phyloP scores from a whole-genome alignment of 768 basidiomycete genomes.

The Kwoniella sp. region DNA sequence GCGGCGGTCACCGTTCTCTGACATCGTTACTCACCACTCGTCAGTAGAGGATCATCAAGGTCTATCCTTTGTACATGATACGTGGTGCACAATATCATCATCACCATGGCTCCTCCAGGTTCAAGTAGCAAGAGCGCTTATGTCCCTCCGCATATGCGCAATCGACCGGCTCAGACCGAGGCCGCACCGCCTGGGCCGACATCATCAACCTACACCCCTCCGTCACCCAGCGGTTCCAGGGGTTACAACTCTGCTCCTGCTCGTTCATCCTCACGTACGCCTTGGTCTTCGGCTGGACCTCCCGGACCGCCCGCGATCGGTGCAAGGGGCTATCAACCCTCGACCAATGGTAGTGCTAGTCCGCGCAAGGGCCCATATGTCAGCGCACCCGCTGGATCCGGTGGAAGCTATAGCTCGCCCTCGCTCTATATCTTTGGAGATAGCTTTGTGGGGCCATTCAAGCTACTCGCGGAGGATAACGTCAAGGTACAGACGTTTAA shows the following conservation, averaged over 20 bases:
- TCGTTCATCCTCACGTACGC: slow-evolving; percentile 15
- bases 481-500: slow-evolving; percentile 32
- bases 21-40: too few species aligned
- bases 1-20: too few species aligned
- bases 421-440: slow-evolving; percentile 37
- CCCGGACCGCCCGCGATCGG: not conserved
- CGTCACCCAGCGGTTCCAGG: slow-evolving; percentile 1
- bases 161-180: slow-evolving; percentile 12
- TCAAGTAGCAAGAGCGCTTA: slow-evolving; percentile 20
- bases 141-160: slow-evolving; percentile 37
- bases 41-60: too few species aligned
- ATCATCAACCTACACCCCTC: too few species aligned
- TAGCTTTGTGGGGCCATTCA: slow-evolving; percentile 42
- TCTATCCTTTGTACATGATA: too few species aligned
- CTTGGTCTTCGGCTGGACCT: slow-evolving; percentile 20
- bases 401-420: not conserved
- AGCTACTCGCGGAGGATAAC: slow-evolving; percentile 31
- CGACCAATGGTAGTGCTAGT: too few species aligned
- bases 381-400: too few species aligned
- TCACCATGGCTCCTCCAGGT: too few species aligned
- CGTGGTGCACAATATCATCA: too few species aligned
- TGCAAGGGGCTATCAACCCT: too few species aligned
- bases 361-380: too few species aligned
- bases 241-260: slow-evolving; percentile 8
- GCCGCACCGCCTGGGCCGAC: too few species aligned